Percentiles rank a stretch among this genome's conserved stretches.
Conservation (phyloP, 2,329 filamentous ascomycete genomes). For the Trichoderma sp. region DNA sequence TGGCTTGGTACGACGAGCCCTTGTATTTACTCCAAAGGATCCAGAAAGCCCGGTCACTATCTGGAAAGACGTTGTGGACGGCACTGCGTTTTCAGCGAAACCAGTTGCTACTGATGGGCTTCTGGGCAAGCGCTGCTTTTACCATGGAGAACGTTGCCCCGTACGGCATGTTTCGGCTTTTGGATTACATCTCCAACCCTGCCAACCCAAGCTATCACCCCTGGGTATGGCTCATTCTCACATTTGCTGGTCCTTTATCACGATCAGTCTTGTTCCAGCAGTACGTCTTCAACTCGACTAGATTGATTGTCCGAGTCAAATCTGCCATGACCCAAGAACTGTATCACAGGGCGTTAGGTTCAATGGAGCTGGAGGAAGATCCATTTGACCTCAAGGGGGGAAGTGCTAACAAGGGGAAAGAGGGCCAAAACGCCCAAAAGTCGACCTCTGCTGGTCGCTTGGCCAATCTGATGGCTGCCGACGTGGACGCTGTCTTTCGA, state of each 20-base stretch:
- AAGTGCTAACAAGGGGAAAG: slow-evolving; percentile 31
- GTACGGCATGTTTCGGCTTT: slow-evolving; percentile 57
- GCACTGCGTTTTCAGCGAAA: slow-evolving; percentile 48
- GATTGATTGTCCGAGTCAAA: slow-evolving; percentile 60
- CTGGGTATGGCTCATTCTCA: slow-evolving; percentile 57
- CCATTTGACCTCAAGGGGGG: slow-evolving; percentile 43
- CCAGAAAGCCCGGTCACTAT: slow-evolving; percentile 48
- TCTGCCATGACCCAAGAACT: slow-evolving; percentile 62
- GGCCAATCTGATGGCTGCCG: slow-evolving; percentile 62
- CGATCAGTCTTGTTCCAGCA: slow-evolving; percentile 58
- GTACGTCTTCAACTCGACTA: slow-evolving; percentile 61
- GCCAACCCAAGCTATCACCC: slow-evolving; percentile 51
- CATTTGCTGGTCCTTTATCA: slow-evolving; percentile 54
- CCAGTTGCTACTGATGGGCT: slow-evolving; percentile 51
- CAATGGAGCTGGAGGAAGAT: slow-evolving; percentile 62
- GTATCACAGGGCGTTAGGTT: slow-evolving; percentile 58
- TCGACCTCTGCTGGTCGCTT: slow-evolving; percentile 55
- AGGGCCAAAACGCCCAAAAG: slow-evolving; percentile 39
- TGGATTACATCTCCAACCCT: slow-evolving; percentile 55
- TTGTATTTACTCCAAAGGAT: slow-evolving; percentile 51
- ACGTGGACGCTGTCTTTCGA: slow-evolving; percentile 58
- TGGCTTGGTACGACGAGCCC: slow-evolving; percentile 62
- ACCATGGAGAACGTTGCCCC: slow-evolving; percentile 56
- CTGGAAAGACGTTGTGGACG: slow-evolving; percentile 51
- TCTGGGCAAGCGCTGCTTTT: slow-evolving; percentile 46